Evolutionary conservation across 768 basidiomycete genomes (phyloP).

Genomic region (Suillus ampliporus): DNA sequence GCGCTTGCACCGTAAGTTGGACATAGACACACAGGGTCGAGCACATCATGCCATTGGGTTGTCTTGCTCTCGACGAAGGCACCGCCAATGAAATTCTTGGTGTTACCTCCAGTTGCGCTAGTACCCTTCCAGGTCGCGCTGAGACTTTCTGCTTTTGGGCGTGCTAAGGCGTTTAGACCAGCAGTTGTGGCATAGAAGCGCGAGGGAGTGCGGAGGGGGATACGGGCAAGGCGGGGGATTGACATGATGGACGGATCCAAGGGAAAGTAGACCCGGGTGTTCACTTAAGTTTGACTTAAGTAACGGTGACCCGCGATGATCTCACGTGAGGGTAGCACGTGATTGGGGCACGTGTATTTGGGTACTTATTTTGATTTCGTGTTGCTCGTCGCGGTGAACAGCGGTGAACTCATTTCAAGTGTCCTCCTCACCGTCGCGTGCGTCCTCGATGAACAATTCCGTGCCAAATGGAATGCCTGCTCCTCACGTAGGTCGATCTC

Average conservation of each 20-base stretch:
- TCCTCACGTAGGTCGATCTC: constrained; percentile 26
- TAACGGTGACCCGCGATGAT: constrained; percentile 3
- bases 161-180: constrained; percentile 59
- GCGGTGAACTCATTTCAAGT: constrained; percentile 14
- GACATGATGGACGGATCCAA: constrained; percentile 27
- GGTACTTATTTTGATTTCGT: neutral
- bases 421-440: constrained; percentile 3
- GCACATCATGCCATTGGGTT: constrained; percentile 81
- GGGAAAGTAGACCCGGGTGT: neutral
- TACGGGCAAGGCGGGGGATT: constrained; percentile 22
- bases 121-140: constrained; percentile 88
- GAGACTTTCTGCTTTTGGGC: constrained; percentile 68
- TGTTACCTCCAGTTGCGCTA: constrained; percentile 80
- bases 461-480: constrained; percentile 18
- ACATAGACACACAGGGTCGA: constrained; percentile 76
- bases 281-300: neutral
- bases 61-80: constrained; percentile 86
- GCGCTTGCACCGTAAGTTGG: neutral
- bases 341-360: constrained; percentile 14
- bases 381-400: constrained; percentile 11
- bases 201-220: constrained; percentile 19
- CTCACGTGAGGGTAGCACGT: constrained; percentile 5
- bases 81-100: constrained; percentile 92
- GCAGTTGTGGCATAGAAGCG: constrained; percentile 53
- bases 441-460: neutral